A percentile compares a stretch with the other conserved stretches of the same genome.
phyloP scores from a whole-genome alignment of 1,139 yeast genomes.

The Suhomyces coccinellae region DNA sequence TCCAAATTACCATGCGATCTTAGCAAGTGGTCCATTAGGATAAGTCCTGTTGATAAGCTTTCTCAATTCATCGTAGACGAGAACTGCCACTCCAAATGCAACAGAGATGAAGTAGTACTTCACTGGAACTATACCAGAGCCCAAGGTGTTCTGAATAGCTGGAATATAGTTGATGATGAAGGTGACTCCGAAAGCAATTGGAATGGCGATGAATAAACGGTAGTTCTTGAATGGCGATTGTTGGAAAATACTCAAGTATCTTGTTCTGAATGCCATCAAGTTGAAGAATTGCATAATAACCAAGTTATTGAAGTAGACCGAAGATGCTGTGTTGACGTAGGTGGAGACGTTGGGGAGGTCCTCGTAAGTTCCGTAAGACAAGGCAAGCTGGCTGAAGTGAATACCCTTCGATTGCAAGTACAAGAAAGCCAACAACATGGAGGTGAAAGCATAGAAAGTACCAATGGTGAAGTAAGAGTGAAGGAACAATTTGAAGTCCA shows the following conservation, averaged over 20 bases:
- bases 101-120: slow-evolving; percentile 50
- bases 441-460: slow-evolving; percentile 40
- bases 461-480: slow-evolving; percentile 51
- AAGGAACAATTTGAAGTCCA: slow-evolving; percentile 38
- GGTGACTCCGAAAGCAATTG: slow-evolving; percentile 41
- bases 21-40: slow-evolving; percentile 41
- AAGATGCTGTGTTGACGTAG: slow-evolving; percentile 38
- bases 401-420: slow-evolving; percentile 42
- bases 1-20: slow-evolving; percentile 37
- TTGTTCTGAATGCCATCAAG: slow-evolving; percentile 46
- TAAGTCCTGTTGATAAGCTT: slow-evolving; percentile 38
- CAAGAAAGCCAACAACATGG: slow-evolving; percentile 45
- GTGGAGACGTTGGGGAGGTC: slow-evolving; percentile 26
- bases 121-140: slow-evolving; percentile 45
- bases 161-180: slow-evolving; percentile 51
- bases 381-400: slow-evolving; percentile 34
- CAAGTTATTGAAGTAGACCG: slow-evolving; percentile 51
- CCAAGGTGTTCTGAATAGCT: slow-evolving; percentile 38
- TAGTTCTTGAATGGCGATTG: slow-evolving; percentile 34
- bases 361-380: slow-evolving; percentile 40
- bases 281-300: slow-evolving; percentile 54
- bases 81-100: slow-evolving; percentile 44
- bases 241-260: slow-evolving; percentile 46
- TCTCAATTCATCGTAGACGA: slow-evolving; percentile 45
- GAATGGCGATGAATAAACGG: slow-evolving; percentile 36